These are phyloP conservation scores for Aspergillus mulundensis DNA, from an alignment of 495 filamentous ascomycete species.

Conservation along the genomic window DNA sequence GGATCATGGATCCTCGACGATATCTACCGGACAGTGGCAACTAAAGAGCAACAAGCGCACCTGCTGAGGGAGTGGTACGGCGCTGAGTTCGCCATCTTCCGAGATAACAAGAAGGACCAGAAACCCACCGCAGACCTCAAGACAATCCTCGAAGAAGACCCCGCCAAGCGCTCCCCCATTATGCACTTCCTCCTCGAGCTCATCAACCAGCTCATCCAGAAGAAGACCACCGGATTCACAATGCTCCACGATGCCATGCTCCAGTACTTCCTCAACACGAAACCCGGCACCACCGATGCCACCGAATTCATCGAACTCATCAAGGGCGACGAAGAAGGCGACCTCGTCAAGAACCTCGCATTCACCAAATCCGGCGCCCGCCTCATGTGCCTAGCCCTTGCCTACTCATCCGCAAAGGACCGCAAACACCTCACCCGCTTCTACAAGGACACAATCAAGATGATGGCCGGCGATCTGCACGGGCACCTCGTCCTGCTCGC, in stretches of 20 bases:
- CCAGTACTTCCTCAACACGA: conserved; percentile 83
- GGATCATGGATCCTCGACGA: conserved; percentile 97
- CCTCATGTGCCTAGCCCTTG: conserved; percentile 74
- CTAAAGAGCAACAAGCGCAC: conserved; percentile 72
- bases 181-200: conserved; percentile 80
- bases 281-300: conserved; percentile 69
- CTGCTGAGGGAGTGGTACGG: conserved; percentile 97
- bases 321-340: conserved; percentile 84
- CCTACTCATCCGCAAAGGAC: conserved; percentile 85
- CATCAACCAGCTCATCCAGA: conserved; percentile 87
- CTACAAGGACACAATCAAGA: conserved; percentile 78
- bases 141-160: conserved; percentile 65
- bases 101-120: conserved; percentile 36
- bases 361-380: conserved; percentile 88
- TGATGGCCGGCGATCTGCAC: conserved; percentile 72
- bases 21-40: conserved; percentile 83
- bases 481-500: conserved; percentile 79
- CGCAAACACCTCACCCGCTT: conserved; percentile 80
- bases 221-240: conserved; percentile 91
- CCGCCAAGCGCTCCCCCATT: conserved; percentile 80
- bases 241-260: conserved; percentile 98
- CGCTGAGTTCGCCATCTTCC: conserved; percentile 83
- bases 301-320: conserved; percentile 86
- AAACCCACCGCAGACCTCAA: conserved; percentile 54
- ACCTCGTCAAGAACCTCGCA: conserved; percentile 87